Base-by-base conservation (phyloP, 2,329 filamentous ascomycete species). In the Aspergillus sp. region DNA sequence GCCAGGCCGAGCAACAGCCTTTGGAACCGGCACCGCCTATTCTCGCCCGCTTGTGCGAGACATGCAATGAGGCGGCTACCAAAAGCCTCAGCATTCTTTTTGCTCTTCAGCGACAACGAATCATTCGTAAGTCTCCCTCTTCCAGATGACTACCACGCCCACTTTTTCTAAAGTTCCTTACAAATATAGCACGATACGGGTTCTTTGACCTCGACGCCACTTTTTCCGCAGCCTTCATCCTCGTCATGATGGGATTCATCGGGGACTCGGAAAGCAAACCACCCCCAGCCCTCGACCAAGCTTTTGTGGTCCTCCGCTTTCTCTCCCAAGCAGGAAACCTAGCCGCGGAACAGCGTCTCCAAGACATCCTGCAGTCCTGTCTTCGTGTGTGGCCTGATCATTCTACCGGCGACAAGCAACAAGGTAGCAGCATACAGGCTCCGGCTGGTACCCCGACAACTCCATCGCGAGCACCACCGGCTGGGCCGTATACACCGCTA, bases 171-270 rank as follows among this genome's bases (percentile, higher is more conserved):
- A 42, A 1, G 6, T 7, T 4, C 4, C 22, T 45, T 1, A 45
- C 16, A 5, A 16, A 24, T 4, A 14, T n/a, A 63, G 63, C 62
- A 6, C 60, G 65, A 11, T 68, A 65, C 49, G 66, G 66, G 5
- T 68, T 67, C 32, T 68, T 68, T 24, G 66, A 68, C 42, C 29
- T 68, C 4, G 66, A 67, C 4, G 65, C 66, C 20, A 66, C 63
- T 12, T 68, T 68, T 14, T 67, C 66, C 20, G 63, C 65, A 7
- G 66, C 66, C 9, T 68, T 68, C 45, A 63, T 68, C 2, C 54
- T 68, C 32, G 65, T 67, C 2, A 66, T 68, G 63, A 54, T 57
- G 7, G 63, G 65, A 1, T 61, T 66, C 18, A 29, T 63, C 7
- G 52, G 65, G 22, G 58, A 59, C 12, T 32, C 57, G 2, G 31